Evolutionary conservation across 1,284 basidiomycete species (phyloP).

Genomic region (Sphagnurus paluster): DNA sequence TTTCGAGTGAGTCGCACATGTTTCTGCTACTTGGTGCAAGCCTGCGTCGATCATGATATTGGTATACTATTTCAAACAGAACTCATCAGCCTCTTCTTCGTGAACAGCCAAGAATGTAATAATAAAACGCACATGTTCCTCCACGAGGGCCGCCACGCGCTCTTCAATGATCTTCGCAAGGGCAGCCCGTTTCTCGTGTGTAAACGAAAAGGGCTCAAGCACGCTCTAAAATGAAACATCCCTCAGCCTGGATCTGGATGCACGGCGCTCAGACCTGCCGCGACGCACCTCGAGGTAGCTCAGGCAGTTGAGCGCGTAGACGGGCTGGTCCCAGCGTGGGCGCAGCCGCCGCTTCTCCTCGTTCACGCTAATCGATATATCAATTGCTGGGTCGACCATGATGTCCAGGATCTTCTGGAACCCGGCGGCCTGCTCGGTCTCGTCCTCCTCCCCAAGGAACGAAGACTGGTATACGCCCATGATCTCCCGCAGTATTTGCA

Average conservation of each 20-base stretch:
- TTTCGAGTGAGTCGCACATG: slow-evolving; percentile 52
- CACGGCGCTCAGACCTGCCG: neutral
- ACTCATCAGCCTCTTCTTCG: slow-evolving; percentile 1
- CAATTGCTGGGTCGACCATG: slow-evolving; percentile 81
- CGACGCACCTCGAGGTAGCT: slow-evolving; percentile 71
- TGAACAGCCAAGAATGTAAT: slow-evolving; percentile 3
- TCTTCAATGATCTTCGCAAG: slow-evolving; percentile 69
- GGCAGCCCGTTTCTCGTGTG: slow-evolving; percentile 55
- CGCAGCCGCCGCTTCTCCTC: slow-evolving; percentile 61
- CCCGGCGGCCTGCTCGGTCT: slow-evolving; percentile 48
- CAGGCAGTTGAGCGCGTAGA: slow-evolving; percentile 85
- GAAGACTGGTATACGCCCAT: slow-evolving; percentile 87
- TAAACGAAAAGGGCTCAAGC: slow-evolving; percentile 75
- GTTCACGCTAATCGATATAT: slow-evolving; percentile 70
- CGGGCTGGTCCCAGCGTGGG: slow-evolving; percentile 73
- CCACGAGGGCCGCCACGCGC: no score
- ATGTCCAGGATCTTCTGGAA: slow-evolving; percentile 77
- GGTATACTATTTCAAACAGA: slow-evolving; percentile 60
- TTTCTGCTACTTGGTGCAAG: slow-evolving; percentile 62
- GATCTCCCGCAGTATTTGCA: slow-evolving; percentile 83
- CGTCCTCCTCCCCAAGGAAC: slow-evolving; percentile 60
- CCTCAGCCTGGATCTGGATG: neutral
- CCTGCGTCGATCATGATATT: slow-evolving; percentile 76
- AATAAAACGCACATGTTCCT: slow-evolving; percentile 71
- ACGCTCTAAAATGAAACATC: slow-evolving; percentile 48